A percentile compares a stretch with the other conserved stretches of the same genome.
phyloP scores from a whole-genome alignment of 2,329 filamentous ascomycete species.

The Biscogniauxia marginata region DNA sequence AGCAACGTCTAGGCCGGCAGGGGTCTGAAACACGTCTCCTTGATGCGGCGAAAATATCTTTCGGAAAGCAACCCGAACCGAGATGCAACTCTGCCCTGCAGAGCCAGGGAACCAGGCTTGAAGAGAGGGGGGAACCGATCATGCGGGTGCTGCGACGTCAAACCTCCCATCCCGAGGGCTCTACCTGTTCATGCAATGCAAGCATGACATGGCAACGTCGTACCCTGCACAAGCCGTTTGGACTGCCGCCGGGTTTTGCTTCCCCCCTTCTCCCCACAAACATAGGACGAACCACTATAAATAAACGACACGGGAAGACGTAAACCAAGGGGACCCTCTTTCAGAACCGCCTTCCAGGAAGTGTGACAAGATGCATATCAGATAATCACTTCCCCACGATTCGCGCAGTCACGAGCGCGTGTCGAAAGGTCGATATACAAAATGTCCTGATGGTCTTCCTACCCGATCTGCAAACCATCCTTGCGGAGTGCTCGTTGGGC shows the following conservation, averaged over 20 bases:
- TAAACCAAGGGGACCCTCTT: neutral
- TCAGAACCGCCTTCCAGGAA: neutral
- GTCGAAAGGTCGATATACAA: neutral
- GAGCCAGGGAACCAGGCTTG: conserved; percentile 14
- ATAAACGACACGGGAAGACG: neutral
- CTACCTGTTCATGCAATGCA: conserved; percentile 15
- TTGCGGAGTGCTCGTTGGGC: neutral
- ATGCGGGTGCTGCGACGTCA: conserved; percentile 22
- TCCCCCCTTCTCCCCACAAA: neutral
- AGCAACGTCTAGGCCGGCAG: conserved; percentile 19
- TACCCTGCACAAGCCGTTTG: neutral
- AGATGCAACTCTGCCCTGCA: conserved; percentile 27
- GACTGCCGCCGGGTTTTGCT: neutral
- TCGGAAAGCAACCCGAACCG: conserved; percentile 26
- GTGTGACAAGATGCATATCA: neutral
- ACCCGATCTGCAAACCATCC: neutral
- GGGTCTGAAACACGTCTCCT: conserved; percentile 28
- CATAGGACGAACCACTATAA: neutral
- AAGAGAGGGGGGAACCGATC: conserved; percentile 14
- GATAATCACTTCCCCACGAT: neutral
- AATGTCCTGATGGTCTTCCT: neutral
- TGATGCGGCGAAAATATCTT: conserved; percentile 23
- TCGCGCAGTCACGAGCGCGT: neutral
- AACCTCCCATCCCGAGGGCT: conserved; percentile 8
- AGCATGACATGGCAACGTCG: conserved; percentile 4